These are phyloP conservation scores for Penicillium expansum DNA, from an alignment of 2,329 filamentous ascomycete genomes.

Conservation along the genomic window DNA sequence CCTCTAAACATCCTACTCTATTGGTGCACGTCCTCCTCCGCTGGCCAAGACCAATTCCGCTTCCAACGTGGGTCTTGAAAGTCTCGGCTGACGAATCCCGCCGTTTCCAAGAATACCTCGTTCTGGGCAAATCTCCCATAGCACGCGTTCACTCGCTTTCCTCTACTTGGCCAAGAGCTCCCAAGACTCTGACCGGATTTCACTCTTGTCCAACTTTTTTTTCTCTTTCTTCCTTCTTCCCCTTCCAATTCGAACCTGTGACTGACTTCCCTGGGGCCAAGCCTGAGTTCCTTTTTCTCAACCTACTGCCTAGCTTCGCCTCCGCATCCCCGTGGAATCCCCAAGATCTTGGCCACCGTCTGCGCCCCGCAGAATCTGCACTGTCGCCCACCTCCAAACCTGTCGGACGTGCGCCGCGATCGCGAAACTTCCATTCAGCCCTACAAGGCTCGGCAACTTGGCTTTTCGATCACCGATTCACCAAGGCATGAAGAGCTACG, in stretches of 20 bases:
- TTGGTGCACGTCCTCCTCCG: slow-evolving; percentile 7
- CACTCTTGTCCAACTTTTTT: slow-evolving; percentile 8
- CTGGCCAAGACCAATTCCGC: slow-evolving; percentile 26
- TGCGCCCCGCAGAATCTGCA: slow-evolving; percentile 3
- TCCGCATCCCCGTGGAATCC: slow-evolving; percentile 2
- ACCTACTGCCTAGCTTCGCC: not conserved
- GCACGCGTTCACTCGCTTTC: slow-evolving; percentile 12
- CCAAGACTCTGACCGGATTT: slow-evolving; percentile 14
- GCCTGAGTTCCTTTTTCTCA: not conserved
- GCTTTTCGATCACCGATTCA: slow-evolving; percentile 3
- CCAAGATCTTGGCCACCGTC: slow-evolving; percentile 6
- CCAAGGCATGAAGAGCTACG: slow-evolving; percentile 31
- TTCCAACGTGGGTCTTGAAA: slow-evolving; percentile 22
- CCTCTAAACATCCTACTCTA: not conserved
- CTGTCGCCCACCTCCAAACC: not conserved
- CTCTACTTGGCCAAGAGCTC: slow-evolving; percentile 20
- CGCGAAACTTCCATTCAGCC: slow-evolving; percentile 10
- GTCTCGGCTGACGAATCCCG: slow-evolving; percentile 30
- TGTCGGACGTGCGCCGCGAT: not conserved
- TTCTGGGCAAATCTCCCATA: slow-evolving; percentile 19
- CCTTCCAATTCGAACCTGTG: not conserved
- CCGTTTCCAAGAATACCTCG: slow-evolving; percentile 15
- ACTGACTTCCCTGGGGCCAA: slow-evolving; percentile 3
- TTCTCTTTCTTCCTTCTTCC: slow-evolving; percentile 4
- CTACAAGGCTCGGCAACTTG: slow-evolving; percentile 17